phyloP scores from a whole-genome alignment of 140 eudicot genomes.

The Flaveria floridana region DNA sequence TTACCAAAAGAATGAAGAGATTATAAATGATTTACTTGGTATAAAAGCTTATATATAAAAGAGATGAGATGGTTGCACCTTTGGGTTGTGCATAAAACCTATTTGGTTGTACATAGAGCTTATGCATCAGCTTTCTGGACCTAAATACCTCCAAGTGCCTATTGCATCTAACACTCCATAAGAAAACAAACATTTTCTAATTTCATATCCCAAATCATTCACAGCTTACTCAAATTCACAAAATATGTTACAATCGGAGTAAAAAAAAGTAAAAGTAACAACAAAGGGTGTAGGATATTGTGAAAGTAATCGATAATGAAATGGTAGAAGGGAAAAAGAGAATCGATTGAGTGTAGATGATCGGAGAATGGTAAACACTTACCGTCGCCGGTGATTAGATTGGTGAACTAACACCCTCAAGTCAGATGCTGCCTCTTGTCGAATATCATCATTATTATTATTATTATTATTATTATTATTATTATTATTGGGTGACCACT shows the following conservation, averaged over 20 bases:
- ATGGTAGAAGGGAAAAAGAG: not conserved
- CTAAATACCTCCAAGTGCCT: too few relatives aligned
- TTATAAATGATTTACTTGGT: too few relatives aligned
- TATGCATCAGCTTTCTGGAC: too few relatives aligned
- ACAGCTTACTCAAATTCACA: conserved; percentile 16
- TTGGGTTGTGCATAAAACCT: too few relatives aligned
- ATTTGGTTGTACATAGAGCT: too few relatives aligned
- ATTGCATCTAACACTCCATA: too few relatives aligned
- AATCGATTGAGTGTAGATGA: not conserved
- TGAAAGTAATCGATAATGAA: not conserved
- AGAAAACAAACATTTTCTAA: not conserved
- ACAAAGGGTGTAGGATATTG: too few relatives aligned
- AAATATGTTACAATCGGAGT: not conserved
- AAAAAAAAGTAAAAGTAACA: too few relatives aligned
- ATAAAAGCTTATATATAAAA: too few relatives aligned
- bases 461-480: not conserved
- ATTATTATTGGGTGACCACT: conserved; percentile 9
- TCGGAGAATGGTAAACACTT: conserved; percentile 3
- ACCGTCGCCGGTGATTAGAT: conserved; percentile 24
- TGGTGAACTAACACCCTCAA: not conserved
- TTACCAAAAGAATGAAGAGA: too few relatives aligned
- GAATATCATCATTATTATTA: not conserved
- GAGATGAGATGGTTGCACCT: too few relatives aligned
- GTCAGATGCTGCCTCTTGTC: conserved; percentile 10
- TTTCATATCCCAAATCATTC: not conserved